Conservation (phyloP, 176 grass and related monocot species). For the Eragrostis nindensis region DNA sequence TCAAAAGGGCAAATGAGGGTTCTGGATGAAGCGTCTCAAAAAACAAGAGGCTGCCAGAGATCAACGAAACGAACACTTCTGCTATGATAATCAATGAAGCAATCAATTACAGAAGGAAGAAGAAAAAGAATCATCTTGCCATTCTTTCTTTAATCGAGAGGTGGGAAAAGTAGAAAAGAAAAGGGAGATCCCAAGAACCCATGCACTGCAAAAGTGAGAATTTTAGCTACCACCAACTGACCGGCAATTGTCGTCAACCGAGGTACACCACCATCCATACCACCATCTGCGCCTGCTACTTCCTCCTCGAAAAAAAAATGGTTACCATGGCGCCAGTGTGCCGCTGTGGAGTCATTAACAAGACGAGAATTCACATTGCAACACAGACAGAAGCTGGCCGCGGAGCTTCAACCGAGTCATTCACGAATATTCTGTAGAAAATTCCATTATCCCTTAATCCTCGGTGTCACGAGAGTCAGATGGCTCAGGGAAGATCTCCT, state of each 20-base stretch:
- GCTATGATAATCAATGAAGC: slow-evolving; percentile 68
- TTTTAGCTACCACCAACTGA: slow-evolving; percentile 23
- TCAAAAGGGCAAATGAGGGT: not conserved
- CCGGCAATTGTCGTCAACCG: slow-evolving; percentile 34
- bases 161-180: slow-evolving; percentile 11
- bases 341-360: slow-evolving; percentile 32
- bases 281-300: slow-evolving; percentile 19
- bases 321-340: slow-evolving; percentile 31
- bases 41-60: not conserved
- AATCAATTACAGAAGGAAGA: slow-evolving; percentile 60
- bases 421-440: not conserved
- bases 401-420: slow-evolving; percentile 27
- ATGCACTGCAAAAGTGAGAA: slow-evolving; percentile 9
- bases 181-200: slow-evolving; percentile 6
- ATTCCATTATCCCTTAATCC: slow-evolving; percentile 48
- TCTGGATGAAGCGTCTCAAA: not conserved
- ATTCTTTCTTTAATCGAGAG: slow-evolving; percentile 55
- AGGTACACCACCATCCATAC: slow-evolving; percentile 35
- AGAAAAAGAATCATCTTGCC: slow-evolving; percentile 60
- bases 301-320: slow-evolving; percentile 34
- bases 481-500: slow-evolving; percentile 88
- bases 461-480: slow-evolving; percentile 70
- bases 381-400: slow-evolving; percentile 15
- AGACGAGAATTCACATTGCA: slow-evolving; percentile 32
- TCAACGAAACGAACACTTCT: slow-evolving; percentile 47